Base-by-base conservation (phyloP, 495 filamentous ascomycete species). In the Trichoderma parareesei region DNA sequence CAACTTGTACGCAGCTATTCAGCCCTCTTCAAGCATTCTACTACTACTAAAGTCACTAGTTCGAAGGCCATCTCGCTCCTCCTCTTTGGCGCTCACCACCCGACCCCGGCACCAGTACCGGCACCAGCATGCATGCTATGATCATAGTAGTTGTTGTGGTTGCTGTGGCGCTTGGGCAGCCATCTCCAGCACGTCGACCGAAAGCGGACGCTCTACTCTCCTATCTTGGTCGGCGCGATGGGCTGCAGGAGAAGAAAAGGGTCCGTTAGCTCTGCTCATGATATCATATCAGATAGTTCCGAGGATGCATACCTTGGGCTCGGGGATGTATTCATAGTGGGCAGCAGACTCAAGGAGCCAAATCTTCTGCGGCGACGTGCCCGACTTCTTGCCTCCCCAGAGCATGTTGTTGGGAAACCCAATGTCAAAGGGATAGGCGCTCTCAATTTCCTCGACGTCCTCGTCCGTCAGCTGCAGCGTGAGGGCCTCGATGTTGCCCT, bases 401-500 rank as follows among this genome's bases (percentile, higher is more conserved):
- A 87, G 64, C 66, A 89, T 84, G 57, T 69, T 79, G 63, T 72
- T 63, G 4, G 87, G 87, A 74, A 88, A 89, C 6, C 87, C 86
- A 65, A 79, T 43, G 67, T 89, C 85, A 71, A 89, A 90, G 7
- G 79, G 77, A 60, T 76, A 74, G 8, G 85, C 87, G 27, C 59
- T 67, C 62, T 91, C 88, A 66, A 91, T 88, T 71, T 87, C 82
- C 38, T 79, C 70, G 33, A 91, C 80, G 41, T 92, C 87, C 37
- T 87, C 81, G 0, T 81, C 72, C 3, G 75, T 81, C 64, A 92
- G 74, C 60, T 72, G 67, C 42, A 91, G 61, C 0, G 69, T 74
- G 41, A 91, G 72, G 3, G 85, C 89, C 65, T 87, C 86, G 65
- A 91, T 87, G 64, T 87, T 90, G 65, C 75, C 81, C 73, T 87